These are phyloP conservation scores for Camellia oleifera DNA, from an alignment of 179 eudicot genomes.

Conservation along the genomic window DNA sequence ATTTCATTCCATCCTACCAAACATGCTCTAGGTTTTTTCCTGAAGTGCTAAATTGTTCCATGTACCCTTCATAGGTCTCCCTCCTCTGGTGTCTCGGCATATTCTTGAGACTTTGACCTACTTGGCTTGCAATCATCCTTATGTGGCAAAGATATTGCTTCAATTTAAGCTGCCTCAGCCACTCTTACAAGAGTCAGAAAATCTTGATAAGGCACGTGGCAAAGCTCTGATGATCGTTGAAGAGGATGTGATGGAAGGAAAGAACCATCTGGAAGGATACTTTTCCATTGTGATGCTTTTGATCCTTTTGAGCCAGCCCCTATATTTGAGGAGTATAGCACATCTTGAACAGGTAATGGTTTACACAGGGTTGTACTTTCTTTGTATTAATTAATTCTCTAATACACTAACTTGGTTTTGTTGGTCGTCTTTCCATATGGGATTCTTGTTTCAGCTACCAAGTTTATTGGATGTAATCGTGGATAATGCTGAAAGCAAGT, in stretches of 20 bases:
- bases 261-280: slow-evolving; percentile 37
- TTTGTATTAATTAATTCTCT: neutral
- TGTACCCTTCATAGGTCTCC: slow-evolving; percentile 59
- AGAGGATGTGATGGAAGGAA: slow-evolving; percentile 25
- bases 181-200: slow-evolving; percentile 27
- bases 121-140: slow-evolving; percentile 86
- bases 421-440: slow-evolving; percentile 1
- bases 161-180: slow-evolving; percentile 55
- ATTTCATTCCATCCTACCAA: no score
- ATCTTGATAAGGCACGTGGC: slow-evolving; percentile 46
- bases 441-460: slow-evolving; percentile 52
- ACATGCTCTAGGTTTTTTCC: neutral
- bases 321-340: slow-evolving; percentile 84
- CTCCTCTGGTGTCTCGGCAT: slow-evolving; percentile 96
- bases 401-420: neutral
- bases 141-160: slow-evolving; percentile 81
- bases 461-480: slow-evolving; percentile 82
- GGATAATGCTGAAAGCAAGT: slow-evolving; percentile 77
- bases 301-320: slow-evolving; percentile 83
- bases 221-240: slow-evolving; percentile 72
- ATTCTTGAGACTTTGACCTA: slow-evolving; percentile 90
- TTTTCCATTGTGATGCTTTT: slow-evolving; percentile 70
- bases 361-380: slow-evolving; percentile 1
- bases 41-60: neutral
- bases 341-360: slow-evolving; percentile 88